Percentiles rank a stretch among this genome's conserved stretches.
Evolutionary conservation across 148 eudicot genomes (phyloP).

Genomic region (Vaccinium corymbosum): DNA sequence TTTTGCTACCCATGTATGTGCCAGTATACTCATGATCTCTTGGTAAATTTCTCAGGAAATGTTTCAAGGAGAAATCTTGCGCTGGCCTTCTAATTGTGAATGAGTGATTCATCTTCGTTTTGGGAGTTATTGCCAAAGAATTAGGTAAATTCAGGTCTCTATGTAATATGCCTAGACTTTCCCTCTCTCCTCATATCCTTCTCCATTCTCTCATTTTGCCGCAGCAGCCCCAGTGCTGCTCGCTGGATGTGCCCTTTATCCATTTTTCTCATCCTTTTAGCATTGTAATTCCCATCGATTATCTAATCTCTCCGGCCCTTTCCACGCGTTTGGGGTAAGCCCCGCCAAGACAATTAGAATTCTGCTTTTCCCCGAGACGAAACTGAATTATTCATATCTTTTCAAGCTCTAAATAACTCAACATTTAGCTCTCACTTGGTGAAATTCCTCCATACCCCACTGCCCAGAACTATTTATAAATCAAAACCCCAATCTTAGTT

Average conservation of each 20-base stretch:
- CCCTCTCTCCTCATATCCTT: not conserved
- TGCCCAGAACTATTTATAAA: too few relatives aligned
- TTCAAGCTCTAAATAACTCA: too few relatives aligned
- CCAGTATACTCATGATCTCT: not conserved
- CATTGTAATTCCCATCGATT: not conserved
- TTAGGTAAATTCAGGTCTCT: not conserved
- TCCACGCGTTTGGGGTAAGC: too few relatives aligned
- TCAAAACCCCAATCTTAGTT: too few relatives aligned
- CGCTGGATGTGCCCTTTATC: not conserved
- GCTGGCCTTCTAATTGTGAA: not conserved
- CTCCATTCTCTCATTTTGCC: not conserved
- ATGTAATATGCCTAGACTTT: not conserved
- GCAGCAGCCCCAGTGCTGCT: not conserved
- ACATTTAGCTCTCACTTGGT: too few relatives aligned
- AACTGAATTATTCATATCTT: too few relatives aligned
- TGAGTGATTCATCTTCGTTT: not conserved
- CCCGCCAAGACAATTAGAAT: too few relatives aligned
- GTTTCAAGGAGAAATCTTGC: not conserved
- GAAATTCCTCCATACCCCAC: too few relatives aligned
- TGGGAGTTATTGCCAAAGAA: not conserved
- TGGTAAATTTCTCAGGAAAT: not conserved
- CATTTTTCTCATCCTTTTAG: too few relatives aligned
- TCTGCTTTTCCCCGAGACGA: too few relatives aligned
- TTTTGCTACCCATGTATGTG: not conserved
- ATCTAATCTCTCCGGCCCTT: not conserved